These are phyloP conservation scores for Solanum neorickii DNA, from an alignment of 257 asterid species.

Conservation along the genomic window DNA sequence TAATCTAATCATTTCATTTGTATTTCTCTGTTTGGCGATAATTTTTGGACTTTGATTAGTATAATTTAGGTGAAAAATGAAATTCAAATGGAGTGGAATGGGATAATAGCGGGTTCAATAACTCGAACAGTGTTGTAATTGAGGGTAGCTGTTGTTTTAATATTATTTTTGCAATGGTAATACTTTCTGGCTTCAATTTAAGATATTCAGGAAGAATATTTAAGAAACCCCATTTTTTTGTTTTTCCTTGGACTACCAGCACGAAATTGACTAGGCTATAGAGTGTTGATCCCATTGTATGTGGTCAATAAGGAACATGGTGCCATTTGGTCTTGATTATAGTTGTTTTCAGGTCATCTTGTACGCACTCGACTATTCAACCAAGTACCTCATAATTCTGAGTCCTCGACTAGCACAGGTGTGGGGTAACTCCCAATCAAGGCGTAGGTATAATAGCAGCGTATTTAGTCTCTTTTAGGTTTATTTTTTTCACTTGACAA, in stretches of 20 bases:
- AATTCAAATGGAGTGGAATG: background rate
- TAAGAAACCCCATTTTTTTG: background rate
- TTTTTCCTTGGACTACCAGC: background rate
- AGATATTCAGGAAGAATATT: background rate
- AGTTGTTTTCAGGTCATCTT: background rate
- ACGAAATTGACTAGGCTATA: background rate
- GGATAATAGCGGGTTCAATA: background rate
- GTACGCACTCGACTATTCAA: background rate
- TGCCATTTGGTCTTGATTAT: background rate
- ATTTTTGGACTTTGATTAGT: background rate
- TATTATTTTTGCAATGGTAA: background rate
- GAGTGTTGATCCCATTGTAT: background rate
- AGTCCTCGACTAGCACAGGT: background rate
- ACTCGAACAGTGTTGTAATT: background rate
- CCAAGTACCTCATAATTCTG: background rate
- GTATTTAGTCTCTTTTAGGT: background rate
- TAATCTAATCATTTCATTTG: background rate
- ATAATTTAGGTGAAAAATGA: background rate
- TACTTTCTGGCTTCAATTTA: background rate
- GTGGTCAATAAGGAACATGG: background rate
- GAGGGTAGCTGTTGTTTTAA: background rate
- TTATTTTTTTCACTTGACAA: background rate
- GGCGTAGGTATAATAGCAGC: background rate
- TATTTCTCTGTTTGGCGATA: background rate
- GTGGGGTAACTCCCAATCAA: background rate